These are phyloP conservation scores for Zygosaccharomyces kombuchaensis DNA, from an alignment of 805 yeast species.

Conservation along the genomic window DNA sequence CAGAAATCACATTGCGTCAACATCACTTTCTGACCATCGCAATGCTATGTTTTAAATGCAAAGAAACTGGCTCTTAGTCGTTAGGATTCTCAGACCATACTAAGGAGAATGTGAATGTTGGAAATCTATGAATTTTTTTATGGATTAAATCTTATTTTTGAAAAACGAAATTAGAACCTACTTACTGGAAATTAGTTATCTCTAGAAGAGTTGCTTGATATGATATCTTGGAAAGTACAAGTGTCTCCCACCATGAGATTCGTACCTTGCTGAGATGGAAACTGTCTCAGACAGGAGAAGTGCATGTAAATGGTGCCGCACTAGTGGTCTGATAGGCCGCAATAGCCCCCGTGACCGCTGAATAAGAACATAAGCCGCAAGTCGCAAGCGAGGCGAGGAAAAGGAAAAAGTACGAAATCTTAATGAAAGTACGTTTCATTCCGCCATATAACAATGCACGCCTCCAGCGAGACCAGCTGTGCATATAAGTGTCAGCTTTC, in stretches of 20 bases:
- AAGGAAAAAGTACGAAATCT: slow-evolving; percentile 29
- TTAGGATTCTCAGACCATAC: no score
- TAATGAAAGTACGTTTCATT: slow-evolving; percentile 18
- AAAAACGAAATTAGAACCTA: not conserved
- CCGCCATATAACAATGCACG: slow-evolving; percentile 29
- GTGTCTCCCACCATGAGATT: not conserved
- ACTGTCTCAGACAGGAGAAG: slow-evolving; percentile 12
- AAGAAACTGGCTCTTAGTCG: no score
- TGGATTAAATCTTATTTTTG: not conserved
- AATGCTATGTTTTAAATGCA: no score
- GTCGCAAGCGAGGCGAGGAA: slow-evolving; percentile 25
- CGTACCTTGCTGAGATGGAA: not conserved
- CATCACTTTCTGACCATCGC: no score
- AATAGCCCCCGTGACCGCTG: slow-evolving; percentile 15
- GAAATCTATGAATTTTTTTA: no score
- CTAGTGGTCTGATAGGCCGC: slow-evolving; percentile 13
- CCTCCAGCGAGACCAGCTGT: slow-evolving; percentile 34
- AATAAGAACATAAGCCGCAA: slow-evolving; percentile 16
- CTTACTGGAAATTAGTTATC: not conserved
- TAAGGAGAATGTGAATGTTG: no score
- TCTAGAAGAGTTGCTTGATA: not conserved
- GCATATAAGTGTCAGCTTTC: slow-evolving; percentile 12
- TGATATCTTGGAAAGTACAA: not conserved
- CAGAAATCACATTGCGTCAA: no score
- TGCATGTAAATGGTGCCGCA: slow-evolving; percentile 15